phyloP scores from a whole-genome alignment of 2,329 filamentous ascomycete species.

The Trichoderma sp. region DNA sequence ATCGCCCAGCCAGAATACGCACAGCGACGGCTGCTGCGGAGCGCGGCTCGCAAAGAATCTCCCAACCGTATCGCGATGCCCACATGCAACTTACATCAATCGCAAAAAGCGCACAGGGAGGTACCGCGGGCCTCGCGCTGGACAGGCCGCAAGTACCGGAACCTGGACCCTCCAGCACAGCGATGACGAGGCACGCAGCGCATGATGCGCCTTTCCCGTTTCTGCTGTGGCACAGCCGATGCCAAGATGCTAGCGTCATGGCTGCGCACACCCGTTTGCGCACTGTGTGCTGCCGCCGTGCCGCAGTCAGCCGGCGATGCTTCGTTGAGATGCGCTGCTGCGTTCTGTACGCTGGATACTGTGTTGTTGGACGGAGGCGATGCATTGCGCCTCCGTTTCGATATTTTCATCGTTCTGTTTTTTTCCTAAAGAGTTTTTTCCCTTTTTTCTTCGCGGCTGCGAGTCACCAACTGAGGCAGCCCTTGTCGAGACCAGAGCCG shows the following conservation, averaged over 20 bases:
- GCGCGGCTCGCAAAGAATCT: background rate
- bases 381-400: background rate
- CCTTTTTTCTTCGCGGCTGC: background rate
- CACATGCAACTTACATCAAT: background rate
- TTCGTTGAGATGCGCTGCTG: background rate
- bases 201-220: constrained; percentile 20
- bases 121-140: constrained; percentile 21
- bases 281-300: background rate
- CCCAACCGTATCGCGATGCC: background rate
- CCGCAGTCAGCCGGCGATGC: background rate
- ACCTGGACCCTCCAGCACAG: constrained; percentile 20
- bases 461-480: background rate
- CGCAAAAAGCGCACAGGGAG: background rate
- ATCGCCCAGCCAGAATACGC: background rate
- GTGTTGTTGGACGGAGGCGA: background rate
- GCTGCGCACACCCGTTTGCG: background rate
- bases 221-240: constrained; percentile 24
- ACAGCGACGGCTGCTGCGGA: background rate
- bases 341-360: background rate
- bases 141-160: constrained; percentile 25
- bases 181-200: constrained; percentile 44
- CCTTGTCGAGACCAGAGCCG: background rate
- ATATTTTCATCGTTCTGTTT: background rate
- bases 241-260: constrained; percentile 19
- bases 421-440: background rate